phyloP scores from a whole-genome alignment of 1,139 yeast species.

The Taphrina wiesneri region DNA sequence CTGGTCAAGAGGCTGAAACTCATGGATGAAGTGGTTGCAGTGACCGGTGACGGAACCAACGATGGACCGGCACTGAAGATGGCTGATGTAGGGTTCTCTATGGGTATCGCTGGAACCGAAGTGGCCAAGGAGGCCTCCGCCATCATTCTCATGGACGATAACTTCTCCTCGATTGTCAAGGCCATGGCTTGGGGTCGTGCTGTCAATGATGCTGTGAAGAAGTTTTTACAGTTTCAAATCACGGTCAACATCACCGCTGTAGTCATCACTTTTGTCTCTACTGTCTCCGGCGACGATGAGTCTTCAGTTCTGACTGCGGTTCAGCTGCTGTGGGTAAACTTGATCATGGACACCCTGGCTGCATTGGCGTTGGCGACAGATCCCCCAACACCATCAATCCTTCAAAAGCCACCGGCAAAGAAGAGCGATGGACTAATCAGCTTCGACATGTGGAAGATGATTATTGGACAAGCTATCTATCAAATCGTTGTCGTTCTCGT shows the following conservation, averaged over 20 bases:
- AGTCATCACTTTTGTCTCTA: slow-evolving; percentile 85
- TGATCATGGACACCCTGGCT: slow-evolving; percentile 97
- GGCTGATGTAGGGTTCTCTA: slow-evolving; percentile 91
- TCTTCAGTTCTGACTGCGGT: slow-evolving; percentile 92
- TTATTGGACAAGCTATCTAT: slow-evolving; percentile 75
- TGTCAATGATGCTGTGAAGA: slow-evolving; percentile 89
- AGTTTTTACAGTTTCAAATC: slow-evolving; percentile 87
- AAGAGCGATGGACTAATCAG: slow-evolving; percentile 78
- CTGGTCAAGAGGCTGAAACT: slow-evolving; percentile 79
- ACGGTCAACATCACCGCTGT: slow-evolving; percentile 97
- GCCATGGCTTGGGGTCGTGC: slow-evolving; percentile 99
- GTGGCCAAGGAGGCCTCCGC: slow-evolving; percentile 96
- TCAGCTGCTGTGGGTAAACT: slow-evolving; percentile 93
- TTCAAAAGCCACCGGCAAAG: slow-evolving; percentile 82
- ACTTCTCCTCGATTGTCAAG: slow-evolving; percentile 89
- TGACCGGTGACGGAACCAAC: slow-evolving; percentile 97
- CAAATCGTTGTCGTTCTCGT: slow-evolving; percentile 79
- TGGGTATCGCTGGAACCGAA: slow-evolving; percentile 93
- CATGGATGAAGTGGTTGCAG: slow-evolving; percentile 93
- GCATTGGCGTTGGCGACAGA: slow-evolving; percentile 98
- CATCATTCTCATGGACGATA: slow-evolving; percentile 91
- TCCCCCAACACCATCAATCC: slow-evolving; percentile 80
- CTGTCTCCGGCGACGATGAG: slow-evolving; percentile 78
- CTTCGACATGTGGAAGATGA: slow-evolving; percentile 98
- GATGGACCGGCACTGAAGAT: slow-evolving; percentile 92